Conservation (phyloP, 768 basidiomycete species). For the Suillus fuscotomentosus region DNA sequence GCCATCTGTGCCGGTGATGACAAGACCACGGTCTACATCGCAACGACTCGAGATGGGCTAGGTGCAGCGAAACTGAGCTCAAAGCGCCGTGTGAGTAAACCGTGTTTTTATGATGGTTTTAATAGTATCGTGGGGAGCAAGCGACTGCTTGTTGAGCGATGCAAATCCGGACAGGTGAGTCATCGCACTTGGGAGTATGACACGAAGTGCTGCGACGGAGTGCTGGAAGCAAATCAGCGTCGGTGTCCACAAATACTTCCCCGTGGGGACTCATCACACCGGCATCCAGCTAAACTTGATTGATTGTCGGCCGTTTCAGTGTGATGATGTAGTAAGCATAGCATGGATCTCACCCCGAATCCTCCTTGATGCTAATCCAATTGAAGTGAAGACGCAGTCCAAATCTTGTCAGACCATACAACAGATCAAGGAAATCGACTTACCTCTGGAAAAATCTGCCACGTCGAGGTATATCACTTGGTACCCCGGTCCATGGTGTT, state of each 20-base stretch:
- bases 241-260: not conserved
- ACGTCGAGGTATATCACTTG: constrained; percentile 68
- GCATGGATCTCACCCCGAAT: constrained; percentile 61
- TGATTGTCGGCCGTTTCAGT: constrained; percentile 3
- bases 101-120: constrained; percentile 45
- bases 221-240: constrained; percentile 42
- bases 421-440: constrained; percentile 19
- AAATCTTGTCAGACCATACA: constrained; percentile 5
- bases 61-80: constrained; percentile 67
- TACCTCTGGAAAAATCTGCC: constrained; percentile 82
- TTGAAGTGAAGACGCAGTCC: not conserved
- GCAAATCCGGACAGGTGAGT: constrained; percentile 62
- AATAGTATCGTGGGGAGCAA: constrained; percentile 81
- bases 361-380: constrained; percentile 87
- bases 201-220: constrained; percentile 60
- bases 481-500: constrained; percentile 57
- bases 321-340: not conserved
- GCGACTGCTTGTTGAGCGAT: constrained; percentile 66
- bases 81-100: constrained; percentile 58
- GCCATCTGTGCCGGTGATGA: constrained; percentile 63
- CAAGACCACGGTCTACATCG: constrained; percentile 18
- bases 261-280: constrained; percentile 57
- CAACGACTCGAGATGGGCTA: constrained; percentile 34
- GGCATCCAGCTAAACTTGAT: constrained; percentile 58
- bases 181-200: constrained; percentile 51